Conservation (phyloP, 768 basidiomycete species). For the Mycena olivaceomarginata region DNA sequence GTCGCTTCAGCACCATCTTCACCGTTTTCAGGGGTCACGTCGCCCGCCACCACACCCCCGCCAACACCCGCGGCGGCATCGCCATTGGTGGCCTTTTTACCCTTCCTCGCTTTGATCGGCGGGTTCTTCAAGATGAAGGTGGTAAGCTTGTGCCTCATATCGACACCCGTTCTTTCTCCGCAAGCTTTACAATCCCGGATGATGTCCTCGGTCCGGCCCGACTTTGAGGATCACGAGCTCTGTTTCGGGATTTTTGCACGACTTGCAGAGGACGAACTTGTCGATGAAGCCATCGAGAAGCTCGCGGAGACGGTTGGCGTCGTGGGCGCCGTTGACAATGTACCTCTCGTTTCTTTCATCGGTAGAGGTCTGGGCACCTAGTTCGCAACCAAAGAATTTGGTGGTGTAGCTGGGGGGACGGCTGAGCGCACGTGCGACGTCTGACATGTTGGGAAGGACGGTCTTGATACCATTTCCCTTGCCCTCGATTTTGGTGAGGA, state of each 20-base stretch:
- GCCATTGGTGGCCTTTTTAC: conserved; percentile 70
- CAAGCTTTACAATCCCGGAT: conserved; percentile 99
- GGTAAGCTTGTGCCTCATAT: conserved; percentile 97
- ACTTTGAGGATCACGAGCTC: conserved; percentile 93
- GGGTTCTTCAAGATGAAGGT: conserved; percentile 99
- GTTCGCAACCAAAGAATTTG: conserved; percentile 99
- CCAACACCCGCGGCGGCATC: conserved; percentile 70
- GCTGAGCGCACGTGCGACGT: conserved; percentile 95
- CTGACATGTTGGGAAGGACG: conserved; percentile 98
- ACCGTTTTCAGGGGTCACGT: conserved; percentile 60
- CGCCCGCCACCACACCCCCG: conserved; percentile 64
- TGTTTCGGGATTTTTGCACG: conserved; percentile 99
- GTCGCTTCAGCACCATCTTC: conserved; percentile 81
- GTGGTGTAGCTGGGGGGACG: conserved; percentile 97
- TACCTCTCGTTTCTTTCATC: conserved; percentile 98
- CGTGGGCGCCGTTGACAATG: conserved; percentile 98
- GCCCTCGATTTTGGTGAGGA: conserved; percentile 97
- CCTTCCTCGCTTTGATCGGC: conserved; percentile 90
- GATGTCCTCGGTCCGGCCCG: conserved; percentile 90
- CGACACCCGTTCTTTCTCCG: conserved; percentile 92
- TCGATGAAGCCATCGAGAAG: conserved; percentile 98
- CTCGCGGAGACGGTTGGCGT: conserved; percentile 93
- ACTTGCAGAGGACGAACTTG: conserved; percentile 97
- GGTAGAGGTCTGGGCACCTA: conserved; percentile 97
- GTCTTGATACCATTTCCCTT: conserved; percentile 99